Percentiles rank a stretch among this genome's conserved stretches.
These are phyloP conservation scores for Epicoccum nigrum DNA, from an alignment of 2,329 filamentous ascomycete species.

Conservation along the genomic window DNA sequence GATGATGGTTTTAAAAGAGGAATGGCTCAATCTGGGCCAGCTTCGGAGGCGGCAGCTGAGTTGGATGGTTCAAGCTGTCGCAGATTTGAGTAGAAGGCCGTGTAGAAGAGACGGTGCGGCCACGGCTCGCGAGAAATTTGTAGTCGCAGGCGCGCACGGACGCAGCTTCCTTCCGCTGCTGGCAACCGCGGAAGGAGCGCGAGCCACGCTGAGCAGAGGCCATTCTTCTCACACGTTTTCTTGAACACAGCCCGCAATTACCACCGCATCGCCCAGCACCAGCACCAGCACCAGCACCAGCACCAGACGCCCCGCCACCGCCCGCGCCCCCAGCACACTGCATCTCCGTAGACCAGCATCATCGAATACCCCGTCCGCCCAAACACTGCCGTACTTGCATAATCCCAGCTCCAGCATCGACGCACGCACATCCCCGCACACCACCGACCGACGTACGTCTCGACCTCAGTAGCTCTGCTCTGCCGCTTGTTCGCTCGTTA, in stretches of 20 bases:
- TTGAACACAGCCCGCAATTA: conserved; percentile 29
- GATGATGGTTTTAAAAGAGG: conserved; percentile 84
- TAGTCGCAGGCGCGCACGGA: conserved; percentile 20
- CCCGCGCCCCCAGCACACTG: conserved; percentile 11
- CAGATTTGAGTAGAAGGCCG: conserved; percentile 79
- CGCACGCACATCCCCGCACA: conserved; percentile 21
- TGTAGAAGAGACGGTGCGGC: conserved; percentile 33
- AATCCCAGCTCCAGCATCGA: neutral
- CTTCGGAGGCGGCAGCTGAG: conserved; percentile 72
- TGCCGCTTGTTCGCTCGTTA: conserved; percentile 47
- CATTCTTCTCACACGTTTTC: conserved; percentile 40
- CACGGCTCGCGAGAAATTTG: conserved; percentile 29
- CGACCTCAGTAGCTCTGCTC: conserved; percentile 18
- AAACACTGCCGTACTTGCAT: neutral
- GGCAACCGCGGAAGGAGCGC: conserved; percentile 22
- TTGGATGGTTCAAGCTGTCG: conserved; percentile 63
- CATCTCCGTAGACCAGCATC: neutral
- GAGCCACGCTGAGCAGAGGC: conserved; percentile 31
- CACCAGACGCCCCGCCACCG: conserved; percentile 27
- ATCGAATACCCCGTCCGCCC: conserved; percentile 1
- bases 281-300: too few species aligned
- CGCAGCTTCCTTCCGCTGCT: neutral
- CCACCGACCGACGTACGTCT: conserved; percentile 11
- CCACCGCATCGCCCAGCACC: conserved; percentile 25
- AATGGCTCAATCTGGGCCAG: conserved; percentile 70